Evolutionary conservation across 2,329 filamentous ascomycete genomes (phyloP), one percentile per base, ranked within the genome.

Genomic region (Coniochaeta sp.): DNA sequence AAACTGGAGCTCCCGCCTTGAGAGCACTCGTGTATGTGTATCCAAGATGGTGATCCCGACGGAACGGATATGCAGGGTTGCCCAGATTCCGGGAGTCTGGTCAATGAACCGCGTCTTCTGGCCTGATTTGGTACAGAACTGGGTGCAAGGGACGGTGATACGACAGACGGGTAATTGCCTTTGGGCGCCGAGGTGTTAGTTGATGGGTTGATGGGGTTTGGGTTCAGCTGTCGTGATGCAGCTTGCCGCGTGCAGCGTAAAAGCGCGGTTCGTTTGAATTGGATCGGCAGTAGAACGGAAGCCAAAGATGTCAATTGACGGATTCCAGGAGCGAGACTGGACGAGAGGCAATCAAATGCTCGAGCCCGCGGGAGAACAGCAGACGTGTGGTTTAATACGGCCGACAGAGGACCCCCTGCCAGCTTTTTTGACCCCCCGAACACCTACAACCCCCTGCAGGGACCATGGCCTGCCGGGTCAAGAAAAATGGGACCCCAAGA

Each of bases 151-250:
- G 19, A 36, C 14, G 54, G 54, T 57, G 16, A 31, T 28, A 57
- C 54, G 31, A 38, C 54, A 57, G 54, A 36, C 54, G 54, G 54
- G 33, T 38, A 31, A 1, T 38, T 38, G 54, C 54, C 31, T 22
- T 34, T 57, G 22, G 31, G 34, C 17, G 31, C 38, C 54, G 31
- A 57, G 17, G 7, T 28, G 52, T 26, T 19, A 4, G 26, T 19
- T 19, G 52, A 22, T 24, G 33, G n/a, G n/a, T n/a, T n/a, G n/a
- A n/a, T n/a, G n/a, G 31, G 19, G 19, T 34, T 22, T 26, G 54
- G 9, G 12, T 57, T 7, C 54, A 57, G 54, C 34, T 57, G 54
- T 57, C 34, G 28, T 36, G 54, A 57, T 57, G 54, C 54, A 57
- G 54, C 28, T 38, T 57, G 54, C 54, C 54, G 54, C n/a, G 28